Percentiles rank a stretch among this genome's conserved stretches.
Evolutionary conservation across 257 asterid genomes (phyloP).

Genomic region (Orobanche coerulescens): DNA sequence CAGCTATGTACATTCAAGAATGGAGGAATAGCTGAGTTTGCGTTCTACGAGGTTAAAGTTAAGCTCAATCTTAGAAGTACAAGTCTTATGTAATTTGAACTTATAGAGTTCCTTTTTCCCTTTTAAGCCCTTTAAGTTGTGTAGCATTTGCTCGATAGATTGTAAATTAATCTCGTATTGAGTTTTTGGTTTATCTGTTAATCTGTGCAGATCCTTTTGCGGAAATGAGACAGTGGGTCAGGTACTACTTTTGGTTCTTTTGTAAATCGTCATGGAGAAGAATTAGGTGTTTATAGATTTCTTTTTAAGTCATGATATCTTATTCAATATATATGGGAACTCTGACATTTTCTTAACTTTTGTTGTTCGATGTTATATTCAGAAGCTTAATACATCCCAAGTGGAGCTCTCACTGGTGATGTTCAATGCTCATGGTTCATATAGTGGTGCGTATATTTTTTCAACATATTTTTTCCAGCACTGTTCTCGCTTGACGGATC

Average conservation of each 20-base stretch:
- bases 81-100: too few relatives aligned
- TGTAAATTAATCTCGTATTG: constrained; percentile 9
- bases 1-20: too few relatives aligned
- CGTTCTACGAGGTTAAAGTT: too few relatives aligned
- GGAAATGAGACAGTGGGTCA: constrained; percentile 52
- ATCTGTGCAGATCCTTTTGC: constrained; percentile 47
- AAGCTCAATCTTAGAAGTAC: too few relatives aligned
- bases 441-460: constrained; percentile 47
- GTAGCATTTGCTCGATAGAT: neutral
- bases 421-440: constrained; percentile 61
- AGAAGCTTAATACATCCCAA: constrained; percentile 50
- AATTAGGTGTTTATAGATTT: neutral
- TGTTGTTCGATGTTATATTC: constrained; percentile 19
- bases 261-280: neutral
- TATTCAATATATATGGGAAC: neutral
- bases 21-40: too few relatives aligned
- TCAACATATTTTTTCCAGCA: neutral
- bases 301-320: neutral
- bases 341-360: neutral
- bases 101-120: neutral
- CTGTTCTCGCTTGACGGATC: neutral
- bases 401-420: constrained; percentile 53
- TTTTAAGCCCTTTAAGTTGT: neutral
- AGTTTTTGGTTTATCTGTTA: constrained; percentile 15
- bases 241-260: constrained; percentile 30